These are phyloP conservation scores for Fistulinella staudtii DNA, from an alignment of 1,284 basidiomycete genomes.

Conservation along the genomic window DNA sequence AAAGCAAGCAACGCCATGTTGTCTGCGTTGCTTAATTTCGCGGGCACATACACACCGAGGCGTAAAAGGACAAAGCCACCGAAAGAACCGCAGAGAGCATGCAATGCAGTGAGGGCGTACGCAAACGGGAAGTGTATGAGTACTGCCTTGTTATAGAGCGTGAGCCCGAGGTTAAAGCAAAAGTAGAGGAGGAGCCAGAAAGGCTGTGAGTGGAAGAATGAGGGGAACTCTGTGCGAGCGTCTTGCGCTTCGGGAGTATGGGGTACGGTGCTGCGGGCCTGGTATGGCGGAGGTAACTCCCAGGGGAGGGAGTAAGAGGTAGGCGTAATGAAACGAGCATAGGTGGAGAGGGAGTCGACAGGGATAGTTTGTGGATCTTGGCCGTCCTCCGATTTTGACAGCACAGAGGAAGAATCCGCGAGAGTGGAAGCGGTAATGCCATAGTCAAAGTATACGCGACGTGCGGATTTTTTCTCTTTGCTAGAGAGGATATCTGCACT, in stretches of 20 bases:
- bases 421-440: constrained; percentile 6
- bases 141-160: constrained; percentile 90
- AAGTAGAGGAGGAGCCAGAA: constrained; percentile 83
- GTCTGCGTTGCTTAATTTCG: constrained; percentile 53
- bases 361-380: not conserved
- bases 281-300: constrained; percentile 20
- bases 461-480: constrained; percentile 17
- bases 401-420: not conserved
- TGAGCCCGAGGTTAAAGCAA: constrained; percentile 82
- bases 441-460: constrained; percentile 25
- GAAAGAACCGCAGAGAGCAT: constrained; percentile 77
- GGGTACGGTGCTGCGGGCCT: constrained; percentile 2
- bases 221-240: constrained; percentile 4
- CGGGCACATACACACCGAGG: constrained; percentile 58
- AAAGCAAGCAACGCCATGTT: constrained; percentile 69
- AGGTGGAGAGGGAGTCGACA: not conserved
- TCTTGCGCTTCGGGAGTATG: constrained; percentile 1
- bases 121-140: constrained; percentile 90
- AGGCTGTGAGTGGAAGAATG: constrained; percentile 34
- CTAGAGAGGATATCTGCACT: constrained; percentile 1
- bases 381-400: constrained; percentile 8
- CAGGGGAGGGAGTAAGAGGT: constrained; percentile 16
- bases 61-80: constrained; percentile 73
- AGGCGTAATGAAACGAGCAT: constrained; percentile 1
- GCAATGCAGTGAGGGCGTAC: constrained; percentile 84